A percentile compares a stretch with the other conserved stretches of the same genome.
phyloP scores from a whole-genome alignment of 495 filamentous ascomycete genomes.

The Emericellopsis terricola region DNA sequence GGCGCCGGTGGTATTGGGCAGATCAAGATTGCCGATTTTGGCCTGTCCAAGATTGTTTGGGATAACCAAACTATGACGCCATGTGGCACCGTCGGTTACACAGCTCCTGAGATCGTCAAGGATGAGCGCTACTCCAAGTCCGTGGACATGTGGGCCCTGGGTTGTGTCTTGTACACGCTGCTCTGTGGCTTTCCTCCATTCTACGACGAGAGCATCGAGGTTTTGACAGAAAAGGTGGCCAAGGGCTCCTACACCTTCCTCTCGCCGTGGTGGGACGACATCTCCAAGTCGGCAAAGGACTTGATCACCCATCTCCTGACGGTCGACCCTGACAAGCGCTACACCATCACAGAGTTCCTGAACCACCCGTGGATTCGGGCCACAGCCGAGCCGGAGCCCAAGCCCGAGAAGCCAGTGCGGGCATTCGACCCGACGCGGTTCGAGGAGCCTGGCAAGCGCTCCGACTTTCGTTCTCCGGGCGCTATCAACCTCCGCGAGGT shows the following conservation, averaged over 20 bases:
- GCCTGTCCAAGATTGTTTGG: conserved; percentile 94
- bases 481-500: conserved; percentile 91
- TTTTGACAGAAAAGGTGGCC: conserved; percentile 94
- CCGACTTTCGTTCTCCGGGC: conserved; percentile 92
- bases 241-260: conserved; percentile 94
- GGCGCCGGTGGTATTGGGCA: conserved; percentile 85
- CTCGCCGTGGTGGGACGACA: conserved; percentile 98
- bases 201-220: conserved; percentile 95
- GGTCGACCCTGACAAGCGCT: conserved; percentile 82
- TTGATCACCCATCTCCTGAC: conserved; percentile 83
- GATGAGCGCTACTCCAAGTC: conserved; percentile 97
- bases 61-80: conserved; percentile 98
- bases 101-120: conserved; percentile 97
- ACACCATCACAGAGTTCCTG: conserved; percentile 76
- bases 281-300: conserved; percentile 88
- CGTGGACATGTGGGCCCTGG: conserved; percentile 98
- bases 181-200: conserved; percentile 97
- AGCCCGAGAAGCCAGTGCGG: conserved; percentile 22
- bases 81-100: conserved; percentile 95
- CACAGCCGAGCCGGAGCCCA: conserved; percentile 47
- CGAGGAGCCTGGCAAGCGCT: conserved; percentile 42
- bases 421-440: conserved; percentile 37
- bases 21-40: conserved; percentile 97
- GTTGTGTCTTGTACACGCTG: conserved; percentile 91
- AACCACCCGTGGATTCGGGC: conserved; percentile 79